Evolutionary conservation across 257 asterid genomes (phyloP).

Genomic region (Jacaranda mimosifolia): DNA sequence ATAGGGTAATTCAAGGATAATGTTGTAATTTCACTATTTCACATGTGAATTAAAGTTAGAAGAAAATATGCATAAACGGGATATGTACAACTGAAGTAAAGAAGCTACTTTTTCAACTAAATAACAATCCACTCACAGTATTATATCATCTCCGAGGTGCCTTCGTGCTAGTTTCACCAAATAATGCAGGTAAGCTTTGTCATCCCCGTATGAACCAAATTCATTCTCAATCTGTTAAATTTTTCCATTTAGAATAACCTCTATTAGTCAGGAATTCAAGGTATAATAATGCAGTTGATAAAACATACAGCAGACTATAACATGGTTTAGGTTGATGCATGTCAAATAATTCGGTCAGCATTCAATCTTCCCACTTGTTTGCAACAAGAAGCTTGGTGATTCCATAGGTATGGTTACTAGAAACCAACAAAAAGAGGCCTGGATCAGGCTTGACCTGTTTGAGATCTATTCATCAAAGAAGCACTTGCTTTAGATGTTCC

Average conservation of each 20-base stretch:
- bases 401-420: too few relatives aligned
- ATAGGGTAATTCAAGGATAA: conserved; percentile 4
- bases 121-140: conserved; percentile 63
- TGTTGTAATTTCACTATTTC: conserved; percentile 16
- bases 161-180: conserved; percentile 79
- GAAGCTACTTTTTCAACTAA: conserved; percentile 20
- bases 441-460: too few relatives aligned
- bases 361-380: too few relatives aligned
- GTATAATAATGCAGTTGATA: conserved; percentile 18
- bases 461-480: too few relatives aligned
- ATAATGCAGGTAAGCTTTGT: conserved; percentile 85
- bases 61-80: conserved; percentile 3
- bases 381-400: too few relatives aligned
- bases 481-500: too few relatives aligned
- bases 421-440: too few relatives aligned
- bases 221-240: conserved; percentile 90
- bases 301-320: not conserved
- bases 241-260: conserved; percentile 40
- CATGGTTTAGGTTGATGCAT: not conserved
- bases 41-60: conserved; percentile 21
- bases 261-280: not conserved
- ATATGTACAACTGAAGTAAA: conserved; percentile 1
- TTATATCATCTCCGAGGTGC: conserved; percentile 78
- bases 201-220: conserved; percentile 94
- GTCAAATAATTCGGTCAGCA: not conserved